Evolutionary conservation across 805 yeast species (phyloP).

Genomic region (Ogataea nakhonphanomensis): DNA sequence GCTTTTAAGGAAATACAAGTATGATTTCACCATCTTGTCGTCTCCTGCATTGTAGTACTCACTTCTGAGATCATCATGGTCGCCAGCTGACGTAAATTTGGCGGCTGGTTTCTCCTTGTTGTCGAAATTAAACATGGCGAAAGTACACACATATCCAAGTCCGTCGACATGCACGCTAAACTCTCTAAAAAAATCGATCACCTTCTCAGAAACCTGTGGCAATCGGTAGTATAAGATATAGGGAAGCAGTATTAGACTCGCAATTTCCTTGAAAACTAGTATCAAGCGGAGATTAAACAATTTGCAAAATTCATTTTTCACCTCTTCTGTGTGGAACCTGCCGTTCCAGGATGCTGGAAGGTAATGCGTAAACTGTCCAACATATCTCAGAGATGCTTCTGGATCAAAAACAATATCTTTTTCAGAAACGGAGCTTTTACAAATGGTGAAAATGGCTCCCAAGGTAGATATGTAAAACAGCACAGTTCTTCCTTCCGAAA

Average conservation of each 20-base stretch:
- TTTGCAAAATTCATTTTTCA: slow-evolving; percentile 77
- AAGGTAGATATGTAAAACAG: slow-evolving; percentile 84
- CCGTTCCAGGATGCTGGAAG: slow-evolving; percentile 87
- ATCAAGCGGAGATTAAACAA: slow-evolving; percentile 72
- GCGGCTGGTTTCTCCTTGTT: slow-evolving; percentile 37
- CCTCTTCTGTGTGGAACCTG: slow-evolving; percentile 76
- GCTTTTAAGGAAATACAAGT: slow-evolving; percentile 81
- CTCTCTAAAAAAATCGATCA: slow-evolving; percentile 89
- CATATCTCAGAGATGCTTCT: slow-evolving; percentile 75
- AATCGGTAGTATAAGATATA: slow-evolving; percentile 83
- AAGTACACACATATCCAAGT: slow-evolving; percentile 88
- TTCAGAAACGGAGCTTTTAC: slow-evolving; percentile 65
- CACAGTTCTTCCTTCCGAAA: slow-evolving; percentile 75
- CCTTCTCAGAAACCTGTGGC: slow-evolving; percentile 66
- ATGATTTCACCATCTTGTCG: slow-evolving; percentile 89
- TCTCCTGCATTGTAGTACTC: slow-evolving; percentile 54
- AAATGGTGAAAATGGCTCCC: slow-evolving; percentile 85
- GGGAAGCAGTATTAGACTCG: slow-evolving; percentile 82
- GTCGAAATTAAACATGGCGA: slow-evolving; percentile 87
- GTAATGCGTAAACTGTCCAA: slow-evolving; percentile 87
- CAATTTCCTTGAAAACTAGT: slow-evolving; percentile 69
- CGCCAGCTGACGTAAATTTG: slow-evolving; percentile 12
- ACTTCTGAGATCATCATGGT: slow-evolving; percentile 32
- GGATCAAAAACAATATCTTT: slow-evolving; percentile 82
- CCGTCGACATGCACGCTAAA: slow-evolving; percentile 90